Evolutionary conservation across 2,329 filamentous ascomycete genomes (phyloP), one percentile per base, ranked within the genome.

Genomic region (Trematosphaeria pertusa): DNA sequence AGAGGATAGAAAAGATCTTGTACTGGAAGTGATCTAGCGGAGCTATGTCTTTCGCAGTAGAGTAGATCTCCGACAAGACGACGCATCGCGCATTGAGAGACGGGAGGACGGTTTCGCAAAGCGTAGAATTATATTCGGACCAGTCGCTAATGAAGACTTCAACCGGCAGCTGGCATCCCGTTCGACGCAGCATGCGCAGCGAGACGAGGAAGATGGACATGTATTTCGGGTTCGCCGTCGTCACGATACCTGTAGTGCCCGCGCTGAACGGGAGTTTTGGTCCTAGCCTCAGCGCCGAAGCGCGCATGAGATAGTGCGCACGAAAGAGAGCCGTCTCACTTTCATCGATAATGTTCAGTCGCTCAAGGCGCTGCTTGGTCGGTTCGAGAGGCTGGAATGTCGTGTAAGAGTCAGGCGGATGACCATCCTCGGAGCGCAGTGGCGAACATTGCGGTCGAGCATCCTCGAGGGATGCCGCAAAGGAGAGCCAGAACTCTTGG

Each of bases 1-100:
- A 79, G 2, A 85, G 69, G 14, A 85, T 76, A 3, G 81, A 73
- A 52, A 84, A 78, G 28, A 79, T 73, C 61, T 85, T 84, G 69
- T 79, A 78, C 58, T 85, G 81, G 58, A 75, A 83, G 37, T 33
- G 63, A 59, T 54, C 52, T 2, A 54, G 56, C 8, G 35, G 42
- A 9, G 37, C 46, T 8, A 69, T 59, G 7, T 48, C 30, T 1
- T 28, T 9, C 4, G 38, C 51, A 2, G 43, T 48, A 15, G 46
- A 34, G 46, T 62, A 62, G 21, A 57, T 61, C 36, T 68, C 64
- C 4, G 59, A 59, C 4, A 72, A 43, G 18, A 71, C 53, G 2
- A 73, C 49, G 46, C 74, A 77, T 36, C 62, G 62, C 5, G 74
- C 74, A 30, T 74, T 70, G 14, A 76, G 51, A 1, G 60, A 53